A percentile compares a stretch with the other conserved stretches of the same genome.
These are phyloP conservation scores for Podila epicladia DNA, from an alignment of 192 early-diverging fungal species.

Conservation along the genomic window DNA sequence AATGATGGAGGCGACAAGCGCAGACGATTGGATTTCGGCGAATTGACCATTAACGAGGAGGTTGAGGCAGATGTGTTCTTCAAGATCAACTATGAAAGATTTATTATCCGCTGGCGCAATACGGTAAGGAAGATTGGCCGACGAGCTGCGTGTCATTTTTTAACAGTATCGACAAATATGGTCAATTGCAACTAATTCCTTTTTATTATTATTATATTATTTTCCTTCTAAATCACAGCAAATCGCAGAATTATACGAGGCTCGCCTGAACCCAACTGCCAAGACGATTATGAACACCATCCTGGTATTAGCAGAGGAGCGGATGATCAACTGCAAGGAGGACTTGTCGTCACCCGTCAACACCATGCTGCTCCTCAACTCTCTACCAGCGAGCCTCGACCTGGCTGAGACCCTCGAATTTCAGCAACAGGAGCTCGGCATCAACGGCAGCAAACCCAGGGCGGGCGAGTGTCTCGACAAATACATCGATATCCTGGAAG, in stretches of 20 bases:
- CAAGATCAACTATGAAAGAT: slow-evolving; percentile 71
- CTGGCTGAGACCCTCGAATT: slow-evolving; percentile 38
- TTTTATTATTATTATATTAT: background rate
- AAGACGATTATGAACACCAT: slow-evolving; percentile 65
- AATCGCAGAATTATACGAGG: slow-evolving; percentile 66
- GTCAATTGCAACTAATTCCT: background rate
- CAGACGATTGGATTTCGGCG: slow-evolving; percentile 11
- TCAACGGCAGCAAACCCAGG: slow-evolving; percentile 17
- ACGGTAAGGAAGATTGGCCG: slow-evolving; percentile 20
- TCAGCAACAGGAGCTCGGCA: slow-evolving; percentile 21
- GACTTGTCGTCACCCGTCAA: slow-evolving; percentile 29
- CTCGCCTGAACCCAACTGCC: slow-evolving; percentile 72
- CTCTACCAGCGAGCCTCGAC: slow-evolving; percentile 15
- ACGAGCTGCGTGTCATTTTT: too few species aligned
- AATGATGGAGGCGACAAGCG: slow-evolving; percentile 21
- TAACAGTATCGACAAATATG: background rate
- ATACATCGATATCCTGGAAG: slow-evolving; percentile 69
- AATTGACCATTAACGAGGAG: slow-evolving; percentile 39
- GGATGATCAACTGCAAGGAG: slow-evolving; percentile 64
- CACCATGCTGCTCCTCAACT: slow-evolving; percentile 13
- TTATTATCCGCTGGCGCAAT: slow-evolving; percentile 74
- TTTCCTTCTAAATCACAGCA: slow-evolving; percentile 27
- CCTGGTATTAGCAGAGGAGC: slow-evolving; percentile 65
- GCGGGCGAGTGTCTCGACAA: slow-evolving; percentile 58
- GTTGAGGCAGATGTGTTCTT: slow-evolving; percentile 71